Conservation (phyloP, 805 yeast species). For the Metschnikowia cubensis region DNA sequence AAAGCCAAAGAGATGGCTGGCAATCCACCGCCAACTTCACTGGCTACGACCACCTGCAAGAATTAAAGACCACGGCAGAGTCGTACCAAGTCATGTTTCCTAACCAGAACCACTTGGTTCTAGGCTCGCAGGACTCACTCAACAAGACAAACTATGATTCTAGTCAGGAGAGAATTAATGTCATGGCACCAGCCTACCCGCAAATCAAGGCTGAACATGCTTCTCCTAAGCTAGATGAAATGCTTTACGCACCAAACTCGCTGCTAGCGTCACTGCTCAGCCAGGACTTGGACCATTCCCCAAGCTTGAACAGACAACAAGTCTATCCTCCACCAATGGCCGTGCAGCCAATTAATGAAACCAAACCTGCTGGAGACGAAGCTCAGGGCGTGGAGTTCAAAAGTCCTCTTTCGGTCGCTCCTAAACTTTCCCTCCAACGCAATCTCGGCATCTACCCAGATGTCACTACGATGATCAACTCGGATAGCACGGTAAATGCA, state of each 20-base stretch:
- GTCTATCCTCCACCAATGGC: neutral
- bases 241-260: neutral
- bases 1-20: neutral
- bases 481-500: slow-evolving; percentile 28
- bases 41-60: slow-evolving; percentile 4
- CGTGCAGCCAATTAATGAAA: neutral
- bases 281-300: slow-evolving; percentile 1
- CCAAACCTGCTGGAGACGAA: neutral
- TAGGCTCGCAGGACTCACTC: slow-evolving; percentile 1
- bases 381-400: neutral
- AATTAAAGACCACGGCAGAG: neutral
- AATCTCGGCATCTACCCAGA: slow-evolving; percentile 28
- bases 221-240: slow-evolving; percentile 1
- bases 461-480: slow-evolving; percentile 36
- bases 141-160: neutral
- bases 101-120: neutral
- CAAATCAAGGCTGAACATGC: neutral
- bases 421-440: slow-evolving; percentile 1
- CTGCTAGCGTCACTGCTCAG: slow-evolving; percentile 1
- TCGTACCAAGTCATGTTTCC: slow-evolving; percentile 2
- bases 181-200: neutral
- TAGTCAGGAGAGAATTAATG: neutral
- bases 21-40: neutral
- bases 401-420: neutral
- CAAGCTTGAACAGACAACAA: neutral